Base-by-base conservation (phyloP, 78 protist species). In the Chrysochromulina tobinii region DNA sequence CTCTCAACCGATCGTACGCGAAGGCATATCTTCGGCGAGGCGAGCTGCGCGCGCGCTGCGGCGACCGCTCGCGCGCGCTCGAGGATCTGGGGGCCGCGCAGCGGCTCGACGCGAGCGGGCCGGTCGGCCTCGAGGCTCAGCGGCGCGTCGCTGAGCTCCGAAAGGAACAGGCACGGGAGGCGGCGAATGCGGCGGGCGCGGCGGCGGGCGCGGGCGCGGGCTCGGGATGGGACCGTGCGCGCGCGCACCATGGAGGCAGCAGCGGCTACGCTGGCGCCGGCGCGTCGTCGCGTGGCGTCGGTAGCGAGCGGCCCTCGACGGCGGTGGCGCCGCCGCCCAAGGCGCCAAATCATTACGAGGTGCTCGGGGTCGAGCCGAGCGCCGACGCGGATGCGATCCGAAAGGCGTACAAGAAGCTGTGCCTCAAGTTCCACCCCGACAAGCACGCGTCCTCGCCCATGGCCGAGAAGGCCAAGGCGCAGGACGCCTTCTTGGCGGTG, bases 351-450 rank as follows among this genome's bases (percentile, higher is more conserved):
- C 83, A 75, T 23, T 75, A 75, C 25, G 83, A 75, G 57, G 83
- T 50, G 18, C 83, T 75, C n/a, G 83, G 58, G 23, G 14, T 75
- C 25, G 17, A 12, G 11, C 14, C 2, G 12, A 1, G 12, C 8
- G 83, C 83, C 58, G 50, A 3, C 23, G 77, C 55, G 27, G 87
- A 1, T 0, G 64, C 81, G 68, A 23, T 90, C 75, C n/a, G 51
- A n/a, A 81, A 83, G 84, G 96, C 96, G 27, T 97, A 94, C 94
- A 77, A 89, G 9, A 96, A 96, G 93, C 84, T 97, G 89, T 98
- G 99, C 17, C 90, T 97, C 58, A 95, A 97, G 95, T 96, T 95
- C 93, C 99, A 98, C 77, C 99, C 99, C n/a, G 99, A 98, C 93
- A 95, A 95, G 94, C 75, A 86, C 77, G 59, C 66, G 25, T 64